Base-by-base conservation (phyloP, 768 basidiomycete genomes). In the Tubosaeta brunneosetosa region DNA sequence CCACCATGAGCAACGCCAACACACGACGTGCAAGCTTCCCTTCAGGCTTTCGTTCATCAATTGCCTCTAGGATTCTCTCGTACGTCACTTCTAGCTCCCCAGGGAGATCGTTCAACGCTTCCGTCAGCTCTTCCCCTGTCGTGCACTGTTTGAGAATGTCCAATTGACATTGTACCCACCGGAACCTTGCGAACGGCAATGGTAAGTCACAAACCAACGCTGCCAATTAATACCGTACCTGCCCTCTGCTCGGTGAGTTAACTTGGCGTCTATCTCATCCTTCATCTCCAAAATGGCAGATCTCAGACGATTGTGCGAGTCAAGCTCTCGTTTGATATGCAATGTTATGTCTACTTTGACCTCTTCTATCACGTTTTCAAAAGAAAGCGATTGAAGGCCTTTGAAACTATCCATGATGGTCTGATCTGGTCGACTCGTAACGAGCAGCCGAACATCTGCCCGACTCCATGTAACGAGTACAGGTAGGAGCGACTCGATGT, bases 111-210 rank as follows among this genome's bases (percentile, higher is more conserved):
- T 29, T 33, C 4, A 55, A 31, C 6, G 19, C 38, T 25, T 47
- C 10, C 29, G 14, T 32, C 19, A 55, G 27, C 31, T 55, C 40
- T n/a, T 13, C 14, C 16, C 2, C 3, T 6, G 44, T 32, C 0
- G 25, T 3, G 14, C 45, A 55, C 25, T 16, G 44, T 33, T 34
- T 34, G 0, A 55, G 40, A 3, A 33, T 27, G 29, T 55, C 49
- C 1, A 55, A 11, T 12, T 55, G 53, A 3, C 53, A 54, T 6
- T 50, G 48, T 7, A 50, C 42, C 53, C 53, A 54, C 1, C 48
- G 53, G 9, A 54, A 54, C 22, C 53, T 54, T 8, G 1, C 6
- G 8, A 29, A 33, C 5, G 17, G 45, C 0, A 14, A 2, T 9
- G 2, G 3, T 51, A 13, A 46, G 31, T 41, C 3, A 2, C 6